These are phyloP conservation scores for Exophiala viscosa DNA, from an alignment of 2,329 filamentous ascomycete genomes.

Conservation along the genomic window DNA sequence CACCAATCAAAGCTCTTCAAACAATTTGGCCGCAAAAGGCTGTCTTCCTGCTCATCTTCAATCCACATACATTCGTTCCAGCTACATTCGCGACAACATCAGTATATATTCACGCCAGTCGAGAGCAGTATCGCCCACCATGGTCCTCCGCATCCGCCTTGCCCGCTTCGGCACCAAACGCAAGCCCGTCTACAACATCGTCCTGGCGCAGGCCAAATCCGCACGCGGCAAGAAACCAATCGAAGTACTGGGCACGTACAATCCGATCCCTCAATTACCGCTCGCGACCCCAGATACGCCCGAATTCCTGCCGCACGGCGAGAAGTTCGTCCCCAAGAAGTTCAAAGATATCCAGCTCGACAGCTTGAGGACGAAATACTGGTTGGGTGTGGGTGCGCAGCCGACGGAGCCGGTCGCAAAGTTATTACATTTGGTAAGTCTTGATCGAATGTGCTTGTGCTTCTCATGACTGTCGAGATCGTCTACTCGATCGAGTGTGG, in stretches of 20 bases:
- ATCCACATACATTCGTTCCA: too few species aligned
- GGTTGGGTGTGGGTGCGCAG: slow-evolving; percentile 94
- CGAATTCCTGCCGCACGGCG: slow-evolving; percentile 31
- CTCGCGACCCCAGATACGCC: slow-evolving; percentile 24
- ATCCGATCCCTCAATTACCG: slow-evolving; percentile 56
- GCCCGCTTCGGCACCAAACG: slow-evolving; percentile 89
- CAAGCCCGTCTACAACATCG: slow-evolving; percentile 94
- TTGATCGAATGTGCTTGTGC: neutral
- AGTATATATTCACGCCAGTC: too few species aligned
- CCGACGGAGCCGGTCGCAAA: slow-evolving; percentile 87
- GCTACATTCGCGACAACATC: too few species aligned
- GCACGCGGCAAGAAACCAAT: slow-evolving; percentile 84
- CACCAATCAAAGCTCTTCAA: slow-evolving; percentile 19
- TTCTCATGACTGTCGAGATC: neutral
- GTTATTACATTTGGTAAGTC: slow-evolving; percentile 71
- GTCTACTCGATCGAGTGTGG: too few species aligned
- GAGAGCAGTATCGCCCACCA: slow-evolving; percentile 40
- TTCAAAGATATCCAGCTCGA: slow-evolving; percentile 94
- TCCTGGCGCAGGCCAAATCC: slow-evolving; percentile 89
- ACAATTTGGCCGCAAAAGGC: slow-evolving; percentile 9
- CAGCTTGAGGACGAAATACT: slow-evolving; percentile 77
- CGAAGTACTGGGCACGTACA: slow-evolving; percentile 77
- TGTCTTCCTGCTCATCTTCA: slow-evolving; percentile 8
- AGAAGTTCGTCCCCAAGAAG: slow-evolving; percentile 57
- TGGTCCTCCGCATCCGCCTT: slow-evolving; percentile 93